Conservation (phyloP, 177 flowering plant genomes). For the Vitis hybrid region DNA sequence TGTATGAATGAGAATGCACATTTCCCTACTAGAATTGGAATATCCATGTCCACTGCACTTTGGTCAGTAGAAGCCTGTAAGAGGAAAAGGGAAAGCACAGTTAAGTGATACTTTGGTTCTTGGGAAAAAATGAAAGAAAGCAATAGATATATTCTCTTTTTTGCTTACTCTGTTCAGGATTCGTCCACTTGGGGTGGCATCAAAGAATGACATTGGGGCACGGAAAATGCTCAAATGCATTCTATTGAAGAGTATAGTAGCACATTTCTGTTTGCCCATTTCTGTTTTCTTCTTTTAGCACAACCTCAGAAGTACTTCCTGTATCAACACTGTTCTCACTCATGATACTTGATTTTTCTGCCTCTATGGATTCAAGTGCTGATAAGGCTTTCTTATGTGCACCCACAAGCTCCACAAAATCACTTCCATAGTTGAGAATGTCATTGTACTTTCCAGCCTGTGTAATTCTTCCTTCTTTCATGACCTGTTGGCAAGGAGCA, state of each 20-base stretch:
- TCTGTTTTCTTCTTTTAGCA: slow-evolving; percentile 14
- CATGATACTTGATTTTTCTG: background rate
- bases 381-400: slow-evolving; percentile 48
- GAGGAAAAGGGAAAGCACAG: no score
- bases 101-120: no score
- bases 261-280: slow-evolving; percentile 8
- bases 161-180: slow-evolving; percentile 6
- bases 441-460: slow-evolving; percentile 52
- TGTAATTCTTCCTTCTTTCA: slow-evolving; percentile 47
- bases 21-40: no score
- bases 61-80: no score
- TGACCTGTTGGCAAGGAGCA: slow-evolving; percentile 27
- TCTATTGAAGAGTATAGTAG: slow-evolving; percentile 30
- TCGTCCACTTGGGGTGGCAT: slow-evolving; percentile 18
- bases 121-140: no score
- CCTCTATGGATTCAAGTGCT: slow-evolving; percentile 21
- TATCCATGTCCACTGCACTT: no score
- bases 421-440: slow-evolving; percentile 39
- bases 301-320: background rate
- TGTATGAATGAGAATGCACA: no score
- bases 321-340: background rate
- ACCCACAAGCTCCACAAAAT: slow-evolving; percentile 49
- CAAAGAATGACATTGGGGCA: slow-evolving; percentile 40
- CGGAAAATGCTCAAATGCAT: slow-evolving; percentile 36
- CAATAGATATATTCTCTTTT: no score